Base-by-base conservation (phyloP, 192 early-diverging fungal species). In the Linnemannia schmuckeri region DNA sequence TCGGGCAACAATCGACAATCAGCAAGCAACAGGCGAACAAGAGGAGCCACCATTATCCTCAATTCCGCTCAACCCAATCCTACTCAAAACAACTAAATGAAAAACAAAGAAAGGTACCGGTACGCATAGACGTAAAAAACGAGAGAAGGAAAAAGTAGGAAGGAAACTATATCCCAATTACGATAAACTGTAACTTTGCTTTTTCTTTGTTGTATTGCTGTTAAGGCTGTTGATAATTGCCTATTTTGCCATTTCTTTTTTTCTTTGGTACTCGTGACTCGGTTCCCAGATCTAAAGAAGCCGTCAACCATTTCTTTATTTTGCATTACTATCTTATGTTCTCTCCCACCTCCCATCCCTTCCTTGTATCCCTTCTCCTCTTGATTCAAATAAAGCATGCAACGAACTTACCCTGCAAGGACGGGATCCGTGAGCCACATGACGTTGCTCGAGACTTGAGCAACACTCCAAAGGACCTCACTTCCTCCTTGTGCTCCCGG, bases 391-490 rank as follows among this genome's bases (percentile, higher is more conserved):
- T 10, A 66, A 37, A 15, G 49, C 27, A 38, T 10, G 35, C n/a
- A 20, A 35, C 18, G 0, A 47, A 33, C 74, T 57, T 82, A 82
- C 81, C 81, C 75, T 55, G 81, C 81, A 47, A 82, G 41, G 24
- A 82, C 81, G n/a, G 81, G 81, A 49, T 75, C 81, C 1, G 81
- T 72, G 38, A 82, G 74, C 35, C 81, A 75, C 81, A 82, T 82
- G 24, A 82, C 69, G 52, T 82, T 82, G 20, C 74, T 68, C 15
- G 81, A 82, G 27, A 76, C 74, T 42, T 82, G 75, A 15, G 81
- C 81, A 20, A 76, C 68, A 63, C 81, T 82, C 75, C 81, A 82
- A 20, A 82, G 75, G 27, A 82, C 74, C 5, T 75, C 81, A 42
- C 75, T 82, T 38, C 75, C 81, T 40, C 74, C 69, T 27, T 72